A percentile compares a stretch with the other conserved stretches of the same genome.
phyloP scores from a whole-genome alignment of 257 asterid genomes.

The Lycium ferocissimum region DNA sequence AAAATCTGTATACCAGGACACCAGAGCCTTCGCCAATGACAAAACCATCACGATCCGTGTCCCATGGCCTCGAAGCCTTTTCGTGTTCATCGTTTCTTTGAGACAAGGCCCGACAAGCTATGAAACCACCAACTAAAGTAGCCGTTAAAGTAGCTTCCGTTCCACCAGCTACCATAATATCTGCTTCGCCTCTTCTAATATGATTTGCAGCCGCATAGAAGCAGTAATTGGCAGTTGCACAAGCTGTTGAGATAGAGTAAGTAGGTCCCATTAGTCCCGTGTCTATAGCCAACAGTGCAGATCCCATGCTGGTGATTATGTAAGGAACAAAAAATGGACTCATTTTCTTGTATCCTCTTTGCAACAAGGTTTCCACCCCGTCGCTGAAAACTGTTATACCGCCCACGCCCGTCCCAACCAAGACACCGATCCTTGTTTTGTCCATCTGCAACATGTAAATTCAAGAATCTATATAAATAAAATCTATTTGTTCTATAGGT shows the following conservation, averaged over 20 bases:
- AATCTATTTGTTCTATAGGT: too few relatives aligned
- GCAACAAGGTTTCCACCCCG: constrained; percentile 48
- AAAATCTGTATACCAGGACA: not conserved
- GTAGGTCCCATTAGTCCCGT: constrained; percentile 58
- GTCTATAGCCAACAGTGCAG: constrained; percentile 52
- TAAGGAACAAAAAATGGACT: constrained; percentile 57
- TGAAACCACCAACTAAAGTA: constrained; percentile 52
- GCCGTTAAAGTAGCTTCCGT: constrained; percentile 43
- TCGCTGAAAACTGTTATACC: constrained; percentile 50
- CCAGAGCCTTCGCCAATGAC: constrained; percentile 34
- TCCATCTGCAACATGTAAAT: constrained; percentile 43
- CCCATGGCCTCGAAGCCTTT: constrained; percentile 31
- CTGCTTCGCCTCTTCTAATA: constrained; percentile 54
- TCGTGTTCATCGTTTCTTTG: constrained; percentile 49
- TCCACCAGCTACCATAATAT: constrained; percentile 57
- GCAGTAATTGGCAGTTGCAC: constrained; percentile 55
- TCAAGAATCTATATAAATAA: too few relatives aligned
- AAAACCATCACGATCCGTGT: constrained; percentile 30
- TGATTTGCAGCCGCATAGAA: constrained; percentile 54
- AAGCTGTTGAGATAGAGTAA: constrained; percentile 35
- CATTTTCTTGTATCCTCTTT: constrained; percentile 56
- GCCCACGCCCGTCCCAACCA: constrained; percentile 57
- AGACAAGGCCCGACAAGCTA: constrained; percentile 58
- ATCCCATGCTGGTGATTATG: constrained; percentile 55
- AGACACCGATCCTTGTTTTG: constrained; percentile 47